Evolutionary conservation across 2,329 filamentous ascomycete species (phyloP).

Genomic region (Cadophora gregata): DNA sequence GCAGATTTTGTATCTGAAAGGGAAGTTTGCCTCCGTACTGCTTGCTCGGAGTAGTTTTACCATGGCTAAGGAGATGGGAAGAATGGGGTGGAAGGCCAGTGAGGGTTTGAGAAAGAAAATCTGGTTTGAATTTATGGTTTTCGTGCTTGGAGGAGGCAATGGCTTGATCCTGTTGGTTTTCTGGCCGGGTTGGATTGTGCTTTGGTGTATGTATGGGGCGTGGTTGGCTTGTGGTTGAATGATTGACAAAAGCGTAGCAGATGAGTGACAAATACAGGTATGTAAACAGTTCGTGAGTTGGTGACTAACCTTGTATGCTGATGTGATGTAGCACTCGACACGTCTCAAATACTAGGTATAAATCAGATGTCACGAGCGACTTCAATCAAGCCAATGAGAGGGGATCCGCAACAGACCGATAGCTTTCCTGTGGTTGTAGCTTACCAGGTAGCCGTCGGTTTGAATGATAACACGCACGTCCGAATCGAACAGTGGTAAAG

Average conservation of each 20-base stretch:
- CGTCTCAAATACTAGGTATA: no score
- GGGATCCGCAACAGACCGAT: no score
- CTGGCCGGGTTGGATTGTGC: constrained; percentile 44
- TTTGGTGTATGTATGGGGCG: constrained; percentile 31
- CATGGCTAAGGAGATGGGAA: constrained; percentile 10
- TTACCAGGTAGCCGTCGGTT: no score
- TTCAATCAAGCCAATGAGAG: not conserved
- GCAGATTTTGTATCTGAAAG: constrained; percentile 22
- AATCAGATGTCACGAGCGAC: not conserved
- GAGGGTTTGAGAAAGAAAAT: constrained; percentile 38
- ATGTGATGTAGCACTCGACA: not conserved
- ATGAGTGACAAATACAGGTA: not conserved
- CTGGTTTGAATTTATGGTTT: constrained; percentile 40
- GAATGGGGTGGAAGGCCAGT: constrained; percentile 30
- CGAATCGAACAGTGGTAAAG: no score
- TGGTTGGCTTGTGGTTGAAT: constrained; percentile 33
- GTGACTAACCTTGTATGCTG: not conserved
- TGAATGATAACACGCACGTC: no score
- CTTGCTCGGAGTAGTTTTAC: not conserved
- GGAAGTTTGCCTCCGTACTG: not conserved
- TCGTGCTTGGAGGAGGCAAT: constrained; percentile 41
- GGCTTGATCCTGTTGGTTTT: constrained; percentile 39
- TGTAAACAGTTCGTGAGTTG: not conserved
- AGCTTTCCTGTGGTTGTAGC: no score
- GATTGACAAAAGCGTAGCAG: not conserved